These are phyloP conservation scores for Mrakia gelida DNA, from an alignment of 768 basidiomycete genomes.

Conservation along the genomic window DNA sequence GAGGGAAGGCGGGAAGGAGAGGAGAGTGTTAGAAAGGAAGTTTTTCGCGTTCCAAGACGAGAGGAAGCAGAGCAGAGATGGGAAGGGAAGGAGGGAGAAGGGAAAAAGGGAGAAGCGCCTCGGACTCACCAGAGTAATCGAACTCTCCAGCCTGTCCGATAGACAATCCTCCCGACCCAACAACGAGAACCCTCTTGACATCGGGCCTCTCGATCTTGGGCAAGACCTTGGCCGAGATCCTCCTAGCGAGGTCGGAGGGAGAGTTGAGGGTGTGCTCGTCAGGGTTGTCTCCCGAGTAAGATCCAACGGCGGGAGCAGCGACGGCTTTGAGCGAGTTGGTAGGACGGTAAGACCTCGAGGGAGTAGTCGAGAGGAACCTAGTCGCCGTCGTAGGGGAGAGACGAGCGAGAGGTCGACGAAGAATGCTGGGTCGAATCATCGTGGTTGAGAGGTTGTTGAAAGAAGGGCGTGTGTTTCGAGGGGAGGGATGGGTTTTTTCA, in stretches of 20 bases:
- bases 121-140: constrained; percentile 74
- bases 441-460: neutral
- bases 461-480: constrained; percentile 5
- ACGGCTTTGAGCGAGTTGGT: constrained; percentile 37
- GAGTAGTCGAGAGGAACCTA: constrained; percentile 19
- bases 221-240: constrained; percentile 87
- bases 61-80: neutral
- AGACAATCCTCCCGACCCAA: constrained; percentile 90
- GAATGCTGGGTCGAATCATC: constrained; percentile 10
- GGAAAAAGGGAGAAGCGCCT: neutral
- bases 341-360: constrained; percentile 1
- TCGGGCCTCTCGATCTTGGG: constrained; percentile 86
- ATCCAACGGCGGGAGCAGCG: constrained; percentile 46
- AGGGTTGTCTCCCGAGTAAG: constrained; percentile 35
- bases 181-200: constrained; percentile 90
- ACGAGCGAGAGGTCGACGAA: constrained; percentile 5
- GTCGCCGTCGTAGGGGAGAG: neutral
- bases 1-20: neutral
- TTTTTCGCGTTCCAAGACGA: neutral
- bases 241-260: constrained; percentile 88
- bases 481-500: neutral
- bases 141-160: constrained; percentile 99
- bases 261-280: constrained; percentile 61
- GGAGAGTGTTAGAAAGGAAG: neutral
- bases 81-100: neutral